These are phyloP conservation scores for Ogataea henricii DNA, from an alignment of 805 yeast genomes.

Conservation along the genomic window DNA sequence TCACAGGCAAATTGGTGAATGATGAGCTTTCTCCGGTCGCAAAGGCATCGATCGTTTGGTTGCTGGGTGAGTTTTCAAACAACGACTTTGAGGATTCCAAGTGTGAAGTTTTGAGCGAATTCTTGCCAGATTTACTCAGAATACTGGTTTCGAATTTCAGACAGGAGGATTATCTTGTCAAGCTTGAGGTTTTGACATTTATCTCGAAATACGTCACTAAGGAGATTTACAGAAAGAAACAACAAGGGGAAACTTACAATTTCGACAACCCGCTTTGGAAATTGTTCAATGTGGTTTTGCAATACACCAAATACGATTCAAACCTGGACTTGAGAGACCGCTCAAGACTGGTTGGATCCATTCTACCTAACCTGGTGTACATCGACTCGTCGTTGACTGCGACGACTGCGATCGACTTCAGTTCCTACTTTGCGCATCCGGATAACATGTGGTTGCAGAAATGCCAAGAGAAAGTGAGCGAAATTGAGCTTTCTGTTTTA, in stretches of 20 bases:
- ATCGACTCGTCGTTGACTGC: constrained; percentile 33
- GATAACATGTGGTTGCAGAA: constrained; percentile 13
- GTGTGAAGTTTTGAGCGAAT: constrained; percentile 27
- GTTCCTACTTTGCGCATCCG: constrained; percentile 17
- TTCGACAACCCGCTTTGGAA: constrained; percentile 42
- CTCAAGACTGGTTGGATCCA: constrained; percentile 68
- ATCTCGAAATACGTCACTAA: constrained; percentile 71
- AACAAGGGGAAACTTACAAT: constrained; percentile 32
- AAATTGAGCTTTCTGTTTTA: constrained; percentile 32
- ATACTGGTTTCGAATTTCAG: constrained; percentile 54
- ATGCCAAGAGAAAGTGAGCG: constrained; percentile 25
- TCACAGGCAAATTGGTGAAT: constrained; percentile 36
- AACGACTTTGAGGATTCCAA: constrained; percentile 16
- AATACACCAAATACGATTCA: constrained; percentile 71
- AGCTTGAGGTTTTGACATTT: constrained; percentile 69
- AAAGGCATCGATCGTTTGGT: constrained; percentile 84
- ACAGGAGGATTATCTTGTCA: constrained; percentile 54
- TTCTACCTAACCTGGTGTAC: constrained; percentile 48
- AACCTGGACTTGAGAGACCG: constrained; percentile 81
- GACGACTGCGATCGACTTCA: constrained; percentile 21
- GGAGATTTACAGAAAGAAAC: constrained; percentile 47
- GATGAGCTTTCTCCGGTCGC: constrained; percentile 43
- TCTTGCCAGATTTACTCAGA: constrained; percentile 80
- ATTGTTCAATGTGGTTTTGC: constrained; percentile 62
- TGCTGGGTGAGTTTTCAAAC: constrained; percentile 76